These are phyloP conservation scores for Yamagishiella unicocca DNA, from an alignment of 139 green algal genomes.

Conservation along the genomic window DNA sequence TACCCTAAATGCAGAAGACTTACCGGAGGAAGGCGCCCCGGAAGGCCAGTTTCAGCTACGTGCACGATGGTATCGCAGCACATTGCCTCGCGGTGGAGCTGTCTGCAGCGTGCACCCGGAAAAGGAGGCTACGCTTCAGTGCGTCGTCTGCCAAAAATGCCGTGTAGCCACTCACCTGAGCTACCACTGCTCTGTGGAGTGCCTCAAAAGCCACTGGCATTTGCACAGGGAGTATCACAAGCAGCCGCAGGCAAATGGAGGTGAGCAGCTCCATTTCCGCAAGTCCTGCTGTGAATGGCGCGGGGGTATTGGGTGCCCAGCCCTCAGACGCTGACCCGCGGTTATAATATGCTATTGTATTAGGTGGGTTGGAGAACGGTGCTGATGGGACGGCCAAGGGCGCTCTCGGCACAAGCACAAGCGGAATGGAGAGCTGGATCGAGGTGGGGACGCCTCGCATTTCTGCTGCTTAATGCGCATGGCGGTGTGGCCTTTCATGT, in stretches of 20 bases:
- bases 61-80: slow-evolving; percentile 91
- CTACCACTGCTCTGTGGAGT: slow-evolving; percentile 96
- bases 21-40: slow-evolving; percentile 80
- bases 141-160: slow-evolving; percentile 88
- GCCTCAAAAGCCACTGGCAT: slow-evolving; percentile 91
- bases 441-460: slow-evolving; percentile 66
- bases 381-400: slow-evolving; percentile 45
- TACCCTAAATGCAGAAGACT: slow-evolving; percentile 83
- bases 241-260: slow-evolving; percentile 55
- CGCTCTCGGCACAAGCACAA: slow-evolving; percentile 70
- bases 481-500: no score
- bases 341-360: not conserved
- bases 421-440: slow-evolving; percentile 80
- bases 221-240: slow-evolving; percentile 92
- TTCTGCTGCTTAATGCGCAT: no score
- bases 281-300: slow-evolving; percentile 22
- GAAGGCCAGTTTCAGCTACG: slow-evolving; percentile 83
- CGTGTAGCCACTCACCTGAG: slow-evolving; percentile 80
- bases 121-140: slow-evolving; percentile 91
- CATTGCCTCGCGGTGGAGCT: slow-evolving; percentile 76
- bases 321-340: not conserved
- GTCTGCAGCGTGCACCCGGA: slow-evolving; percentile 92
- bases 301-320: not conserved
- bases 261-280: slow-evolving; percentile 7
- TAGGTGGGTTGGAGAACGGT: slow-evolving; percentile 65